A percentile compares a stretch with the other conserved stretches of the same genome.
Conservation (phyloP, 169 alveolate genomes). For the Plasmodium knowlesi region DNA sequence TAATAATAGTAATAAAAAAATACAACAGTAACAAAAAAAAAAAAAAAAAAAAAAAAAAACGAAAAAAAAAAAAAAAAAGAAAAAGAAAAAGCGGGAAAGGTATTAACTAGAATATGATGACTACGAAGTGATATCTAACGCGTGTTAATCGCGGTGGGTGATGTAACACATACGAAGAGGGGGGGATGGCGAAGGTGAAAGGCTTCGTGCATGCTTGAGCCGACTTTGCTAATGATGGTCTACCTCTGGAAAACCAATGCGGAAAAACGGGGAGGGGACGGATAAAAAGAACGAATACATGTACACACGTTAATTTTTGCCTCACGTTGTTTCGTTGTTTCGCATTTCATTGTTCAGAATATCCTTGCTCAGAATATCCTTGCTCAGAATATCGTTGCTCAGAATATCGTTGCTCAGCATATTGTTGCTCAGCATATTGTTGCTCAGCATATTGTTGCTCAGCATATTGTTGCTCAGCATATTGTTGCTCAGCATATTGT, state of each 20-base stretch:
- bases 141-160: background rate
- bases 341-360: no score
- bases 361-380: background rate
- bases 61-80: background rate
- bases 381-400: no score
- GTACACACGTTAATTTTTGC: background rate
- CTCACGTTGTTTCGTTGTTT: no score
- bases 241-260: background rate
- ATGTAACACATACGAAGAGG: background rate
- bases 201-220: background rate
- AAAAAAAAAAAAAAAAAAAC: background rate
- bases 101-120: background rate
- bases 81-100: background rate
- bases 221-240: background rate
- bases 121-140: background rate
- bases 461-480: background rate
- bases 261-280: background rate
- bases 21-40: background rate
- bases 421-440: no score
- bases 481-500: no score
- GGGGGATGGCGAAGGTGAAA: background rate
- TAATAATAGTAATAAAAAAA: background rate
- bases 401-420: background rate
- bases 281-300: background rate
- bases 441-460: background rate